phyloP scores from a whole-genome alignment of 1,139 yeast species.

The Keqinozyma sinolaborantium region DNA sequence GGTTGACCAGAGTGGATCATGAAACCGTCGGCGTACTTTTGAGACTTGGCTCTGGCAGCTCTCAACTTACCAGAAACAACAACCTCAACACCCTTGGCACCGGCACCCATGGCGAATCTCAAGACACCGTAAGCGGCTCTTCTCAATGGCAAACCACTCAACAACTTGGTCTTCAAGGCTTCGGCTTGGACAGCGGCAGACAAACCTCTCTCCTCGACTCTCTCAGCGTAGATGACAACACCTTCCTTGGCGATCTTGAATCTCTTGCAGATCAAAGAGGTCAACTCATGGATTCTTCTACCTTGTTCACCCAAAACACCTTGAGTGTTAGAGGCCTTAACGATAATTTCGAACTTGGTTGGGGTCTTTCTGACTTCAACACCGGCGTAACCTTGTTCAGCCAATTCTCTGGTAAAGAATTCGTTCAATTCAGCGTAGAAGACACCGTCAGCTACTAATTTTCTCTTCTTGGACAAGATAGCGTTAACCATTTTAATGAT shows the following conservation, averaged over 20 bases:
- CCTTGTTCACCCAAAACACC: conserved; percentile 99
- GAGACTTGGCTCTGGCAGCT: conserved; percentile 99
- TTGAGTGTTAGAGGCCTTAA: conserved; percentile 99
- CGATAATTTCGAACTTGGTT: conserved; percentile 95
- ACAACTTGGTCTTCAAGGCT: conserved; percentile 96
- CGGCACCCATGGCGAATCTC: conserved; percentile 99
- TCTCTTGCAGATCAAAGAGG: conserved; percentile 97
- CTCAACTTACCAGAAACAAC: conserved; percentile 99
- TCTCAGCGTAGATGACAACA: conserved; percentile 95
- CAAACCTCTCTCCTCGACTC: conserved; percentile 99
- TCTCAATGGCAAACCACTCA: conserved; percentile 99
- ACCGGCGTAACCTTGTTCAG: conserved; percentile 99
- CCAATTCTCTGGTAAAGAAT: conserved; percentile 99
- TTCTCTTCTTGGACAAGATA: conserved; percentile 80
- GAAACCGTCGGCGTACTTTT: conserved; percentile 99
- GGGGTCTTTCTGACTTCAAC: conserved; percentile 99
- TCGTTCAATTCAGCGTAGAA: conserved; percentile 99
- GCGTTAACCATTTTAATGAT: conserved; percentile 36
- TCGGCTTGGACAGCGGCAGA: conserved; percentile 99
- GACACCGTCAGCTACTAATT: conserved; percentile 99
- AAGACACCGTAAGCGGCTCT: conserved; percentile 99
- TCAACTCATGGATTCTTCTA: conserved; percentile 99
- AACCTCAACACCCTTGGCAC: conserved; percentile 99
- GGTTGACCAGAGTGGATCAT: conserved; percentile 99
- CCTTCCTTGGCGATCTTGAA: conserved; percentile 95